phyloP scores from a whole-genome alignment of 768 basidiomycete genomes.

The Cantharellus cinnabarinus region DNA sequence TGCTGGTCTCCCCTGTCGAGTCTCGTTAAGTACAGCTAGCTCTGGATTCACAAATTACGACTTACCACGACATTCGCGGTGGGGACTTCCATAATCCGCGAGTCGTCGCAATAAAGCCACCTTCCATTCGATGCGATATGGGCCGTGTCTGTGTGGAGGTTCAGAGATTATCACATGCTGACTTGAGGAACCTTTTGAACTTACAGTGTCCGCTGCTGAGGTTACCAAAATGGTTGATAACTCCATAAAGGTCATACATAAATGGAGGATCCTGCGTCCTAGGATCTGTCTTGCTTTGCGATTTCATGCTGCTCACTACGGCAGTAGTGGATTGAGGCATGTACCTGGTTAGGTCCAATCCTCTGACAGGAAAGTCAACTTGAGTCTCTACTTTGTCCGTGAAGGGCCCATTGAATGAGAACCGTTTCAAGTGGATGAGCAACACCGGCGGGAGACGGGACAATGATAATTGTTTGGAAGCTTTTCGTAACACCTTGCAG shows the following conservation, averaged over 20 bases:
- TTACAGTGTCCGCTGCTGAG: constrained; percentile 89
- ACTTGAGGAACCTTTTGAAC: constrained; percentile 15
- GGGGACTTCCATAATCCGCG: constrained; percentile 54
- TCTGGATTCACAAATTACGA: constrained; percentile 7
- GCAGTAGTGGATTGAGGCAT: constrained; percentile 43
- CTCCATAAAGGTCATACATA: constrained; percentile 82
- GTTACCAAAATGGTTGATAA: constrained; percentile 91
- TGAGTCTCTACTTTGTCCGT: constrained; percentile 93
- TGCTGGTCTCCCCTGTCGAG: constrained; percentile 11
- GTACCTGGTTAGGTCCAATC: constrained; percentile 49
- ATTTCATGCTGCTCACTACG: neutral
- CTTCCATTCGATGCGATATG: constrained; percentile 69
- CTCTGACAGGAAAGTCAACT: constrained; percentile 65
- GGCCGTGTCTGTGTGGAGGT: constrained; percentile 52
- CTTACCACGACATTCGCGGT: constrained; percentile 69
- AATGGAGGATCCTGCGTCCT: constrained; percentile 72
- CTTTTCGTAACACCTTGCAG: constrained; percentile 75
- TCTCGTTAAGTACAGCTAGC: no score
- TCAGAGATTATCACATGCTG: constrained; percentile 1
- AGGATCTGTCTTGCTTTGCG: constrained; percentile 28
- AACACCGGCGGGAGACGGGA: constrained; percentile 87
- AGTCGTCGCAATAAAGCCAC: constrained; percentile 92
- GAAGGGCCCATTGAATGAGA: constrained; percentile 76
- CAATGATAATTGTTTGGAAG: constrained; percentile 71
- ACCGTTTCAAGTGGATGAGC: constrained; percentile 80